Base-by-base conservation (phyloP, 2,329 filamentous ascomycete species). In the Geoglossum cookeanum region DNA sequence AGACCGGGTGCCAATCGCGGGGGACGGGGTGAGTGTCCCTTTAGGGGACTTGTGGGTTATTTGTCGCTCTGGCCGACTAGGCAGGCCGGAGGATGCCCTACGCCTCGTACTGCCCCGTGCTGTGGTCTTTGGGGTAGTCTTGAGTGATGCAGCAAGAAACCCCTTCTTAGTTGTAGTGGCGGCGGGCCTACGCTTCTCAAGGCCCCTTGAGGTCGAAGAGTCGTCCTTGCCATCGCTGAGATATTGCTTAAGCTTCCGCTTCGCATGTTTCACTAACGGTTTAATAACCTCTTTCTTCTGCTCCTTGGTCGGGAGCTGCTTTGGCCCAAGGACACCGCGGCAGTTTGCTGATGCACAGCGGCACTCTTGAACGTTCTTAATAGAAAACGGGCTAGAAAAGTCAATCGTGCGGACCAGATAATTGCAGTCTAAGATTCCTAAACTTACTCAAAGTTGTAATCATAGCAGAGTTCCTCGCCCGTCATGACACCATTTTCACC, bases 401-500 rank as follows among this genome's bases (percentile, higher is more conserved):
- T 62, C 32, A 65, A 61, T 48, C 56, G 47, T 37, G 30, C 42
- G 42, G 15, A 56, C 52, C 68, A 69, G 54, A 3, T 33, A 5
- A 5, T 29, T 4, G 56, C 64, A 52, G 63, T 61, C 30, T 53
- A 42, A 55, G 29, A 49, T 15, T 11, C 13, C 33, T 32, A 30
- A 55, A 69, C 75, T 67, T 67, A 80, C 77, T 84, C 79, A 62
- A 85, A 85, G 63, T 85, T 85, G 68, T 85, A 85, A 74, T 98
- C 92, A 68, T 98, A 98, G 0, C 90, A 97, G 60, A 98, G 75
- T 70, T 98, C 92, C 61, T 97, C 89, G 29, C 92, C 92, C 9
- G 90, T 95, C 81, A 86, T 86, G 67, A 98, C 91, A 13, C 88
- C 88, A 53, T 78, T 76, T 63, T 94, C 85, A 35, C 91, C 91